These are phyloP conservation scores for Paraurostyla sp. DNA, from an alignment of 73 alveolate genomes.

Conservation along the genomic window DNA sequence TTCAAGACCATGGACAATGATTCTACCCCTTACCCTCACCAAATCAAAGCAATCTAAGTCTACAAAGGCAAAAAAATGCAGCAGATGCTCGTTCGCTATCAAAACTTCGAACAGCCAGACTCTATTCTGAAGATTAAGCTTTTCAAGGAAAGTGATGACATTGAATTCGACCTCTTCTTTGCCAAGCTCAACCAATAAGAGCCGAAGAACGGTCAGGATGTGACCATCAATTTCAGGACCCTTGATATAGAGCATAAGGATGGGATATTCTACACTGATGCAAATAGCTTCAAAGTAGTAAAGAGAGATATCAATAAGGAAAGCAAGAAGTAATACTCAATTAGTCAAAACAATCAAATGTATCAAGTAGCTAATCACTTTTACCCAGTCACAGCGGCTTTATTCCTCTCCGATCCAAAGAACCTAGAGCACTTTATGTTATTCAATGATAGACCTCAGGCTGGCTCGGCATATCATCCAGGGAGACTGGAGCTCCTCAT, in stretches of 20 bases:
- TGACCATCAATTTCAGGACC: slow-evolving; percentile 6
- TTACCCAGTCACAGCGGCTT: slow-evolving; percentile 21
- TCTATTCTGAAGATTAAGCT: neutral
- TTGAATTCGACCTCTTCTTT: neutral
- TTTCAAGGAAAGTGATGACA: neutral
- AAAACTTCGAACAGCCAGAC: neutral
- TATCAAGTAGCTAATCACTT: too few relatives aligned
- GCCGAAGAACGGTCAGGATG: slow-evolving; percentile 16
- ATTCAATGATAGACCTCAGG: slow-evolving; percentile 29
- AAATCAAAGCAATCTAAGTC: neutral
- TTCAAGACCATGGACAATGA: slow-evolving; percentile 15
- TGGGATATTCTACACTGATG: too few relatives aligned
- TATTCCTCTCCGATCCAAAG: neutral
- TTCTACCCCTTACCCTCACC: neutral
- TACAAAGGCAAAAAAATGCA: neutral
- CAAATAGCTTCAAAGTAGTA: too few relatives aligned
- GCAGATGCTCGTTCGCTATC: neutral
- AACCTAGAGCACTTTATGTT: neutral
- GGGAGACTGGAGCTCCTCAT: slow-evolving; percentile 17
- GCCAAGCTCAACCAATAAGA: too few relatives aligned
- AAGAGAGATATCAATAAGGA: too few relatives aligned
- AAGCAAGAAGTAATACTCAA: too few relatives aligned
- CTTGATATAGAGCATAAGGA: too few relatives aligned
- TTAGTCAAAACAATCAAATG: too few relatives aligned
- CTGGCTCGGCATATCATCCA: neutral